Evolutionary conservation across 2,329 filamentous ascomycete genomes (phyloP).

Genomic region (Fusarium irregulare): DNA sequence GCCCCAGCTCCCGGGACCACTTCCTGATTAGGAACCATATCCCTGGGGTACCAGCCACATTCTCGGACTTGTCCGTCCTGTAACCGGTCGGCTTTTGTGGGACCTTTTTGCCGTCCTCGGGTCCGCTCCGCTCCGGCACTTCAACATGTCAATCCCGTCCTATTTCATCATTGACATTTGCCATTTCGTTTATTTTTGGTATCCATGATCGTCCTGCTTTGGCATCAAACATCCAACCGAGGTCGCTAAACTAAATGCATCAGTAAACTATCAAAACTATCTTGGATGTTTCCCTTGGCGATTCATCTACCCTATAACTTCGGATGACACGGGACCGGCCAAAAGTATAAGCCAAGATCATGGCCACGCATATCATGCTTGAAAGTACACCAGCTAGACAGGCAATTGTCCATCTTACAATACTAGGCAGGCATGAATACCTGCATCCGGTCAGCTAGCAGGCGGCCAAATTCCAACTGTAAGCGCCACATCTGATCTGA

Average conservation of each 20-base stretch:
- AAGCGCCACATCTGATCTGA: constrained; percentile 4
- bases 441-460: neutral
- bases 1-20: constrained; percentile 8
- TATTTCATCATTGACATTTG: constrained; percentile 5
- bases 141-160: constrained; percentile 4
- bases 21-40: constrained; percentile 19
- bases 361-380: constrained; percentile 3
- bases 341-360: constrained; percentile 3
- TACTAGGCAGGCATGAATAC: neutral
- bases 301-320: constrained; percentile 17
- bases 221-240: neutral
- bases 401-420: neutral
- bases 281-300: neutral
- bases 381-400: neutral
- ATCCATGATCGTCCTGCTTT: neutral
- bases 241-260: neutral
- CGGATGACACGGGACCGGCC: constrained; percentile 3
- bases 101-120: constrained; percentile 19
- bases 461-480: neutral
- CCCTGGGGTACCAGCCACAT: constrained; percentile 27
- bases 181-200: constrained; percentile 34
- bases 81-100: constrained; percentile 31
- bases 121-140: constrained; percentile 36
- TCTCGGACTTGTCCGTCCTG: constrained; percentile 24
- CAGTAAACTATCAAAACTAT: neutral